phyloP scores from a whole-genome alignment of 2,329 filamentous ascomycete genomes.

The Aspergillus hiratsukae region DNA sequence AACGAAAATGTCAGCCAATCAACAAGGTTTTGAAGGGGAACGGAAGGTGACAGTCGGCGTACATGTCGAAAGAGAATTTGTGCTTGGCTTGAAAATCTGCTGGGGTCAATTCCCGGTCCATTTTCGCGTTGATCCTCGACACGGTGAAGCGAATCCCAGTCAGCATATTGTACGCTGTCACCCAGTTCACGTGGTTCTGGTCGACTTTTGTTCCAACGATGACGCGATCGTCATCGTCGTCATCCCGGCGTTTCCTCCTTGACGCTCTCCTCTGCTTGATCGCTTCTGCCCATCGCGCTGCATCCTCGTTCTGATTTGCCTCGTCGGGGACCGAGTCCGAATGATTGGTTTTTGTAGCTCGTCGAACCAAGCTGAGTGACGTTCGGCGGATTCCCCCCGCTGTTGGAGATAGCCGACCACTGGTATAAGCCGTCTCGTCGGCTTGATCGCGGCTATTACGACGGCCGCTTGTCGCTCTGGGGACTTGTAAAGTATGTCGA shows the following conservation, averaged over 20 bases:
- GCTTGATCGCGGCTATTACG: conserved; percentile 61
- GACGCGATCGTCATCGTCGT: conserved; percentile 85
- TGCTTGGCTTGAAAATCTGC: conserved; percentile 91
- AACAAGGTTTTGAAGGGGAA: neutral
- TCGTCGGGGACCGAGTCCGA: conserved; percentile 83
- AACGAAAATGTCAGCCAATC: conserved; percentile 16
- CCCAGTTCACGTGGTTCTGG: conserved; percentile 94
- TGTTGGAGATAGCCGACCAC: conserved; percentile 76
- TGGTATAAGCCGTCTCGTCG: conserved; percentile 61
- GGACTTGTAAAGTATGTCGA: conserved; percentile 83
- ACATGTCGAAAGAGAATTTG: conserved; percentile 99
- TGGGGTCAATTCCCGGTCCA: conserved; percentile 83
- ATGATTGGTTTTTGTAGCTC: conserved; percentile 77
- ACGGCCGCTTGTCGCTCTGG: conserved; percentile 61
- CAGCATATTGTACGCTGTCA: conserved; percentile 98
- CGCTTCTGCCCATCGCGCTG: conserved; percentile 84
- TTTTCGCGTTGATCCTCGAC: conserved; percentile 91
- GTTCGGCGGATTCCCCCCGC: conserved; percentile 63
- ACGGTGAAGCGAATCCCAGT: conserved; percentile 97
- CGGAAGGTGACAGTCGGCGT: conserved; percentile 37
- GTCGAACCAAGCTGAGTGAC: conserved; percentile 76
- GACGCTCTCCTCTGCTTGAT: conserved; percentile 88
- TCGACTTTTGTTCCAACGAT: conserved; percentile 97
- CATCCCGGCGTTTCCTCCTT: conserved; percentile 75
- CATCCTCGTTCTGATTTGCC: conserved; percentile 80